Evolutionary conservation across 179 eudicot genomes (phyloP).

Genomic region (Vitellaria paradoxa): DNA sequence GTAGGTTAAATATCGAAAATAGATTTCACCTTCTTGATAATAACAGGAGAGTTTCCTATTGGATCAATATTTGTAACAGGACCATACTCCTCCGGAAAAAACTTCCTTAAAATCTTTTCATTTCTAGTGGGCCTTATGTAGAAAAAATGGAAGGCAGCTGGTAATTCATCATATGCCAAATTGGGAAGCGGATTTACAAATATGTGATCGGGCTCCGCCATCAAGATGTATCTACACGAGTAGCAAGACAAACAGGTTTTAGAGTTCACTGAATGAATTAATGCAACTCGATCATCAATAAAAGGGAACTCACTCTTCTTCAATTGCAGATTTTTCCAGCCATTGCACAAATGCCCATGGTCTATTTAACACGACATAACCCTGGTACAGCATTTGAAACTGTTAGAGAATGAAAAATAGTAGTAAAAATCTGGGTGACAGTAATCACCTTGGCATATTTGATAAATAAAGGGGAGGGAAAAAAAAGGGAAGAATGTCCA

Average conservation of each 20-base stretch:
- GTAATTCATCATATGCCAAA: constrained; percentile 65
- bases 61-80: constrained; percentile 77
- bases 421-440: background rate
- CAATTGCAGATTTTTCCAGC: constrained; percentile 74
- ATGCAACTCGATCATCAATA: background rate
- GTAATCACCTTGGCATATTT: background rate
- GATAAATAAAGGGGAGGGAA: background rate
- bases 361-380: constrained; percentile 86
- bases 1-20: background rate
- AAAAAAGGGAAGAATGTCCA: background rate
- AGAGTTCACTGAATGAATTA: background rate
- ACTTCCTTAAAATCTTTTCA: constrained; percentile 60
- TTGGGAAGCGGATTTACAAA: constrained; percentile 80
- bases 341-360: constrained; percentile 99
- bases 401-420: background rate
- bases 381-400: constrained; percentile 36
- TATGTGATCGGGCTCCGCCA: constrained; percentile 90
- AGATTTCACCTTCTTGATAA: constrained; percentile 54
- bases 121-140: constrained; percentile 65
- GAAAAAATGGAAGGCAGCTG: constrained; percentile 76
- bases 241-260: background rate
- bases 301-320: constrained; percentile 72
- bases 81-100: constrained; percentile 60
- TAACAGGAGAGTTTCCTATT: constrained; percentile 87
- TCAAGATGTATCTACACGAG: constrained; percentile 60